Evolutionary conservation across 225 moss, liverwort and hornwort species (phyloP).

Genomic region (Physcomitrium patens): DNA sequence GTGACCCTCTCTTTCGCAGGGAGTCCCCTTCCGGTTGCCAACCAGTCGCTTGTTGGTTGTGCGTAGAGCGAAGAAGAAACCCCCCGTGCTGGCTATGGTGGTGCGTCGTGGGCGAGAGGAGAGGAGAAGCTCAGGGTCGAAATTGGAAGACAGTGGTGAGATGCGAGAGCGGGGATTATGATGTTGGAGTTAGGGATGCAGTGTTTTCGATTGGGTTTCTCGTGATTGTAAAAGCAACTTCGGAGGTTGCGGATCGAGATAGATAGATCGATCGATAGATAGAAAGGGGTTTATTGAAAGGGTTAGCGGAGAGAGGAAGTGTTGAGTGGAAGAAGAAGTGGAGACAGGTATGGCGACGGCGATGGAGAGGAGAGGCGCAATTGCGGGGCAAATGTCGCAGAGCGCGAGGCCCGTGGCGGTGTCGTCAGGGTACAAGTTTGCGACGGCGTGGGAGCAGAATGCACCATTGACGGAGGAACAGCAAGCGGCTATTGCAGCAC

Average conservation of each 20-base stretch:
- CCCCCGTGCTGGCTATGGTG: too few species aligned
- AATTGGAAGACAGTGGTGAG: too few species aligned
- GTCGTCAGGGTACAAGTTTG: constrained; percentile 89
- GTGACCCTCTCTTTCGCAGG: too few species aligned
- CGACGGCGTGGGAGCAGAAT: constrained; percentile 93
- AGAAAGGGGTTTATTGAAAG: constrained; percentile 29
- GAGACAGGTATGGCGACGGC: constrained; percentile 35
- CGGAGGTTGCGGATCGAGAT: constrained; percentile 28
- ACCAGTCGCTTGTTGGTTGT: too few species aligned
- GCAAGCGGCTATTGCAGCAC: constrained; percentile 75
- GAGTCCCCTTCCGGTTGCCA: too few species aligned
- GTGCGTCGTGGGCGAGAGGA: too few species aligned
- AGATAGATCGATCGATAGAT: too few species aligned
- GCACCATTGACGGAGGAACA: constrained; percentile 92
- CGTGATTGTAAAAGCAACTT: not conserved
- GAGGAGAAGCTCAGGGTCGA: too few species aligned
- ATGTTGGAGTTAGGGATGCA: not conserved
- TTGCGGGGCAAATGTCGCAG: constrained; percentile 30
- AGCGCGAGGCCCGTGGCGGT: constrained; percentile 75
- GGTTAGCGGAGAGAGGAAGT: constrained; percentile 15
- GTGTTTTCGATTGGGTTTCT: not conserved
- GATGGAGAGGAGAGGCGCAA: constrained; percentile 44
- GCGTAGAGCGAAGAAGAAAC: too few species aligned
- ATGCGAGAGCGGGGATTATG: constrained; percentile 11
- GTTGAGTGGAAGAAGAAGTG: constrained; percentile 8